These are phyloP conservation scores for Coemansia sp. DNA, from an alignment of 192 early-diverging fungal species.

Conservation along the genomic window DNA sequence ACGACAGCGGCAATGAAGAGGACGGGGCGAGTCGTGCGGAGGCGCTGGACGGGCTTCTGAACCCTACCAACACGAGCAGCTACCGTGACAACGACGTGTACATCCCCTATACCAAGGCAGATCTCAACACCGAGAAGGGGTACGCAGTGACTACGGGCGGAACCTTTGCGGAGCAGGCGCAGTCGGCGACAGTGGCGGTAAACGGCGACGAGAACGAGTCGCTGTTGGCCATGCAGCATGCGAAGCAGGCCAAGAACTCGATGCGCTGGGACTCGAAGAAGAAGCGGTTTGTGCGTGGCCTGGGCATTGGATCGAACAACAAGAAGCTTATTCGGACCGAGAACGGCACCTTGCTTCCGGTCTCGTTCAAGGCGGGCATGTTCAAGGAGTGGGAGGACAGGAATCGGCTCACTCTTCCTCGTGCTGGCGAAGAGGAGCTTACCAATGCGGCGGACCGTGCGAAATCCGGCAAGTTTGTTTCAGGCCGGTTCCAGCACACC, in stretches of 20 bases:
- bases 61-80: constrained; percentile 18
- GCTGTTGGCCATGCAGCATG: constrained; percentile 54
- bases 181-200: constrained; percentile 67
- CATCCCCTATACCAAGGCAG: constrained; percentile 77
- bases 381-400: constrained; percentile 91
- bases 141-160: constrained; percentile 62
- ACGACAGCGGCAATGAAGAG: constrained; percentile 27
- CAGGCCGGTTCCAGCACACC: constrained; percentile 72
- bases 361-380: constrained; percentile 78
- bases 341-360: constrained; percentile 81
- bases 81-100: constrained; percentile 80
- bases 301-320: constrained; percentile 87
- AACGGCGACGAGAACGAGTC: constrained; percentile 76
- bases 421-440: constrained; percentile 82
- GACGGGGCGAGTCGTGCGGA: not conserved
- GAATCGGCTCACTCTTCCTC: constrained; percentile 72
- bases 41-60: constrained; percentile 10
- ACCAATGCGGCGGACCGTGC: constrained; percentile 22
- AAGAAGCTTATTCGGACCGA: constrained; percentile 92
- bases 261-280: constrained; percentile 91
- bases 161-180: constrained; percentile 78
- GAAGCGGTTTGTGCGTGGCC: constrained; percentile 80
- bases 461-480: constrained; percentile 40
- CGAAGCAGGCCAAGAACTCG: constrained; percentile 43
- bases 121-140: constrained; percentile 83